Percentiles rank a stretch among this genome's conserved stretches.
phyloP scores from a whole-genome alignment of 768 basidiomycete species.

The Trametes maxima region DNA sequence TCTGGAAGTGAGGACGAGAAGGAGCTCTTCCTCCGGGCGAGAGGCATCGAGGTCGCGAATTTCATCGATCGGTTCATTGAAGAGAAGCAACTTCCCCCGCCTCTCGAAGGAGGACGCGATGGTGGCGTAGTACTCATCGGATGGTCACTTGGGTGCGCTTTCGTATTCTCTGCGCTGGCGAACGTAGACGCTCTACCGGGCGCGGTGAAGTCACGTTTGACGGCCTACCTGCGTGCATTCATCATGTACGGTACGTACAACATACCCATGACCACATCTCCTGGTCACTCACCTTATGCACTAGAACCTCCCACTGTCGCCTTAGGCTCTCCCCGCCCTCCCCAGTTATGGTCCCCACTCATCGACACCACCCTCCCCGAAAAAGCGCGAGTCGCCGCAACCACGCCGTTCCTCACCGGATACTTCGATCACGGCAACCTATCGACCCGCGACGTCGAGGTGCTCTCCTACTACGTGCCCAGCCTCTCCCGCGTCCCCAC shows the following conservation, averaged over 20 bases:
- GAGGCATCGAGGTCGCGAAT: constrained; percentile 27
- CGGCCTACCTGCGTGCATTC: background rate
- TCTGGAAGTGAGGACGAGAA: constrained; percentile 24
- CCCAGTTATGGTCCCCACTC: background rate
- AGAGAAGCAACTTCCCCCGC: background rate
- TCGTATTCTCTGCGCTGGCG: constrained; percentile 3
- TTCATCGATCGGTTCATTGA: constrained; percentile 15
- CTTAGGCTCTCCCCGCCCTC: background rate
- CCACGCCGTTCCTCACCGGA: background rate
- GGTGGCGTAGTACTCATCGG: constrained; percentile 15
- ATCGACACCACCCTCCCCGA: background rate
- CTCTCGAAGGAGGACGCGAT: background rate
- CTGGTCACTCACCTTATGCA: too few species aligned
- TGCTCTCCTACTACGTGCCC: constrained; percentile 1
- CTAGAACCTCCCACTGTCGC: background rate
- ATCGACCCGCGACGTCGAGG: constrained; percentile 1
- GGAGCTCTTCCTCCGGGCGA: constrained; percentile 30
- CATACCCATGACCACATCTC: background rate
- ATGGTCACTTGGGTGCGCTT: constrained; percentile 4
- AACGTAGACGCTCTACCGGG: background rate
- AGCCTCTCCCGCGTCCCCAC: background rate
- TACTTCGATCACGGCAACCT: constrained; percentile 16
- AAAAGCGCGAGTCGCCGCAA: background rate
- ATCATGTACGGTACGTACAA: constrained; percentile 3
- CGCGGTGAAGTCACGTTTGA: background rate